Conservation (phyloP, 495 filamentous ascomycete species). For the Talaromyces thailandensis region DNA sequence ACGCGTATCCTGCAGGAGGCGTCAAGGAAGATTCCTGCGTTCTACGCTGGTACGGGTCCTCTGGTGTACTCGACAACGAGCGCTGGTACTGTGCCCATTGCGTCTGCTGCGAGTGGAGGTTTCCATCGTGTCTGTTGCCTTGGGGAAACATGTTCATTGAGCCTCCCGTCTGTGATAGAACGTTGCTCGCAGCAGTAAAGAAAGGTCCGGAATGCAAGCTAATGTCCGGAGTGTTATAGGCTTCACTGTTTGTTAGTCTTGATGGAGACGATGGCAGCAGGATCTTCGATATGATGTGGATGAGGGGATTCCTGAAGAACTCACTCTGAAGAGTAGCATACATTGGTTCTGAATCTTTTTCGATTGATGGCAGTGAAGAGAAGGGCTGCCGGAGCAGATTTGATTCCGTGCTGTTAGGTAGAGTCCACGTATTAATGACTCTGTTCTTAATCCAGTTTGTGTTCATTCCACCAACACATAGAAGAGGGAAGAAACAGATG, state of each 20-base stretch:
- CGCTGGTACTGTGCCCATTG: conserved; percentile 7
- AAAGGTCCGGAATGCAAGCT: neutral
- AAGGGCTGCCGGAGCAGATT: neutral
- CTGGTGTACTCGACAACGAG: conserved; percentile 2
- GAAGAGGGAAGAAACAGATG: neutral
- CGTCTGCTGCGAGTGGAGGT: neutral
- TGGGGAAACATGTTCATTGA: conserved; percentile 7
- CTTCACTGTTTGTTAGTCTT: neutral
- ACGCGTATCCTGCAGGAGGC: neutral
- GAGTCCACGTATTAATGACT: neutral
- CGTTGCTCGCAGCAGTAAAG: neutral
- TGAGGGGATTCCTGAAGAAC: neutral
- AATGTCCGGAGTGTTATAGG: neutral
- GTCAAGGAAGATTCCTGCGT: conserved; percentile 3
- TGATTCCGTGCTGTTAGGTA: neutral
- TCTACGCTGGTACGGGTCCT: conserved; percentile 4
- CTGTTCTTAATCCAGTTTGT: neutral
- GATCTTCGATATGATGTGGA: neutral
- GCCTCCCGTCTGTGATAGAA: neutral
- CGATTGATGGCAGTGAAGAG: neutral
- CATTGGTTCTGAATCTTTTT: conserved; percentile 1
- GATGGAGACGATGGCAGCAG: neutral
- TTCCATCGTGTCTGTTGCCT: conserved; percentile 1
- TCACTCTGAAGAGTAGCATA: conserved; percentile 6
- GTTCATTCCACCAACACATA: neutral